These are phyloP conservation scores for Phaeodactylum tricornutum DNA, from an alignment of 108 stramenopile species.

Conservation along the genomic window DNA sequence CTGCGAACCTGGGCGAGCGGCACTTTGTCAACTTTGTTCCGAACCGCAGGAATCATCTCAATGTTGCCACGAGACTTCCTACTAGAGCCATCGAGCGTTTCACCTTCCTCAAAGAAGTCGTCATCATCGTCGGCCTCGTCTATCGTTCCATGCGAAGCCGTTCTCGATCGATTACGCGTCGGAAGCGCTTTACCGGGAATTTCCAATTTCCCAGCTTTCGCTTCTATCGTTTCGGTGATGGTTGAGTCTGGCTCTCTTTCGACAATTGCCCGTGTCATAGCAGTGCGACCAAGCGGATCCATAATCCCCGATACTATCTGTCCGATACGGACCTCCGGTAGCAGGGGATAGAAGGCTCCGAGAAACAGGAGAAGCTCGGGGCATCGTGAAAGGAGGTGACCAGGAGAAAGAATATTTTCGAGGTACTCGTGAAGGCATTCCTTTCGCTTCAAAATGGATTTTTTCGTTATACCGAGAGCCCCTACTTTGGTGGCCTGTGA, in stretches of 20 bases:
- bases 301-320: slow-evolving; percentile 6
- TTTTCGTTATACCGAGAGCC: slow-evolving; percentile 53
- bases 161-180: too few species aligned
- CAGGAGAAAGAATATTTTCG: slow-evolving; percentile 45
- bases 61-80: slow-evolving; percentile 2
- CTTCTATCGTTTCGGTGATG: not conserved
- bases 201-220: not conserved
- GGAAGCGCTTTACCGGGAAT: too few species aligned
- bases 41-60: slow-evolving; percentile 16
- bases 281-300: slow-evolving; percentile 42
- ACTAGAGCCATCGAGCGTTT: not conserved
- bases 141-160: too few species aligned
- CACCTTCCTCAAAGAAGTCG: slow-evolving; percentile 1
- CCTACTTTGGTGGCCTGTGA: slow-evolving; percentile 63
- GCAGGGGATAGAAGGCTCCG: slow-evolving; percentile 63
- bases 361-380: slow-evolving; percentile 68
- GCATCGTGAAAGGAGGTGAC: slow-evolving; percentile 44
- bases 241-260: not conserved
- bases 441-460: slow-evolving; percentile 43
- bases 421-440: slow-evolving; percentile 68
- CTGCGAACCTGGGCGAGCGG: slow-evolving; percentile 59
- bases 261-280: slow-evolving; percentile 16
- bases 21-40: slow-evolving; percentile 52
- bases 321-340: slow-evolving; percentile 22
- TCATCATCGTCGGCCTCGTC: not conserved